Conservation (phyloP, 2,329 filamentous ascomycete species). For the Aspergillus pseudoviridinutans region DNA sequence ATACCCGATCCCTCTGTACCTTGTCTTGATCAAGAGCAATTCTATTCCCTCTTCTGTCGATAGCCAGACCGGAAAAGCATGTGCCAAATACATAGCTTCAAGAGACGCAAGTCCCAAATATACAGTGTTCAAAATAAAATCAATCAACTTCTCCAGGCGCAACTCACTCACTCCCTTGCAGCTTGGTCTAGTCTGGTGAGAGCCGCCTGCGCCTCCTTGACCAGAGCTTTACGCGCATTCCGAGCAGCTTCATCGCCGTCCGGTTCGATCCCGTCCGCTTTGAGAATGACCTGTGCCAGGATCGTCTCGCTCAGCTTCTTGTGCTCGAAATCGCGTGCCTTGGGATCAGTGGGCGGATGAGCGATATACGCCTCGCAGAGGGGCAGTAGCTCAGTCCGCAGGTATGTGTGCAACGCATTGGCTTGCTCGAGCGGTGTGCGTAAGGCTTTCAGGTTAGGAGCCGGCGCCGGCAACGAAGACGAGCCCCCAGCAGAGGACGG, state of each 20-base stretch:
- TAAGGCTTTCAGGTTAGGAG: conserved; percentile 33
- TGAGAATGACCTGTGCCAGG: conserved; percentile 41
- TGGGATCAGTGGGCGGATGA: conserved; percentile 37
- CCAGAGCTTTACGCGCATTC: conserved; percentile 45
- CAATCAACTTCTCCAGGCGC: not conserved
- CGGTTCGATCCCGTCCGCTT: conserved; percentile 68
- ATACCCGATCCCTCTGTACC: not conserved
- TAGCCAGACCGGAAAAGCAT: not conserved
- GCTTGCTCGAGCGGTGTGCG: conserved; percentile 36
- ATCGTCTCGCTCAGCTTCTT: conserved; percentile 43
- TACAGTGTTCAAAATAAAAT: not conserved
- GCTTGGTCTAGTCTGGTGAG: conserved; percentile 37
- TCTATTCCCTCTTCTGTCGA: not conserved
- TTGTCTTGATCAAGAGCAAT: not conserved
- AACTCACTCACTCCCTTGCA: conserved; percentile 15
- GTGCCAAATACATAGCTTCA: not conserved
- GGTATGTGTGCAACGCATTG: conserved; percentile 33
- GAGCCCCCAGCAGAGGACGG: conserved; percentile 13
- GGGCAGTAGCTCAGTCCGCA: conserved; percentile 36
- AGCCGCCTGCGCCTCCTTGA: conserved; percentile 40
- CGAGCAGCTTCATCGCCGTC: conserved; percentile 61
- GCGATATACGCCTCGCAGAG: conserved; percentile 36
- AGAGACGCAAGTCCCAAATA: not conserved
- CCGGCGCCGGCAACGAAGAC: conserved; percentile 19
- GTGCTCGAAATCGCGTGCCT: conserved; percentile 41